Base-by-base conservation (phyloP, 805 yeast genomes). In the Metschnikowia lochheadii region DNA sequence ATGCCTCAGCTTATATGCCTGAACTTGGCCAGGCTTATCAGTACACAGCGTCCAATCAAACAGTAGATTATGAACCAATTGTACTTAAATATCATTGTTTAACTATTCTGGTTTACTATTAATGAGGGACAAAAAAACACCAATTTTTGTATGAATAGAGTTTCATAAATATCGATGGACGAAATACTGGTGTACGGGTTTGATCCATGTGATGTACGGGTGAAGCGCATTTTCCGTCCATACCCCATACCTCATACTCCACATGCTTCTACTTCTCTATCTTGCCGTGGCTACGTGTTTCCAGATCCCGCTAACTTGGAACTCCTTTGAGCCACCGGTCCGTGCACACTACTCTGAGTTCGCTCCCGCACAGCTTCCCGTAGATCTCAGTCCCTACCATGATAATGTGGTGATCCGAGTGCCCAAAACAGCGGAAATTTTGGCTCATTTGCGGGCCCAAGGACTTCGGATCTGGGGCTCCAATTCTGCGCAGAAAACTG, bases 401-500 rank as follows among this genome's bases (percentile, higher is more conserved):
- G 68, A 65, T 31, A 72, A 78, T 32, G 65, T 67, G 43, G 83
- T 82, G 15, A 58, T 79, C 15, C 64, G 86, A 52, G 59, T 81
- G 20, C 51, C 57, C 23, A 72, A 69, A 63, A 47, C 56, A 1
- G 53, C 59, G 15, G 46, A 47, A 2, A 52, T 58, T 17, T 52
- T 61, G 36, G 53, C 57, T 20, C 47, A 56, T 35, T 57, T 65
- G 33, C 46, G 46, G 40, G 54, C 49, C 6, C 49, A 61, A 8
- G 48, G 51, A 2, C 60, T 52, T 49, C 56, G 55, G 17, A 61
- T 75, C 3, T 85, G 91, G 91, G 80, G 76, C n/a, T 62, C 61
- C 18, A 64, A 75, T 29, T 49, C 53, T 5, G 54, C 63, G 0
- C 73, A 70, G 1, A 62, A 68, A 6, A 82, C 77, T 33, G 66